These are phyloP conservation scores for Populus deltoides DNA, from an alignment of 345 rosid species.

Conservation along the genomic window DNA sequence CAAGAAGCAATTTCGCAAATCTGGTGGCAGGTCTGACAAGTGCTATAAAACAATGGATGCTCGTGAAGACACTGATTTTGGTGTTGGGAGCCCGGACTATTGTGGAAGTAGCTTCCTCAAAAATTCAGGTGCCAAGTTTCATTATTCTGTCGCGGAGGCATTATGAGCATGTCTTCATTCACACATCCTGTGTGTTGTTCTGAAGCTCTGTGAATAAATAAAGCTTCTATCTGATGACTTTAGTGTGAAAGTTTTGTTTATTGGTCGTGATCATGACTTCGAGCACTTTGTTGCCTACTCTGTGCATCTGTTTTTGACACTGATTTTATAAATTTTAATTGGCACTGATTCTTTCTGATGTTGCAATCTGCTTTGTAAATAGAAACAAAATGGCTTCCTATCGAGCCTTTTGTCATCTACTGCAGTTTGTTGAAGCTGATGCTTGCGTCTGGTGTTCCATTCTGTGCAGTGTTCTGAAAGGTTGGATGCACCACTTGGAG, in stretches of 20 bases:
- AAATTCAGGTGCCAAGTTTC: constrained; percentile 33
- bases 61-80: constrained; percentile 23
- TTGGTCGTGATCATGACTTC: neutral
- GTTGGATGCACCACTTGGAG: no score
- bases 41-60: constrained; percentile 24
- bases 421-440: no score
- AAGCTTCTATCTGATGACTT: constrained; percentile 1
- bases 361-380: no score
- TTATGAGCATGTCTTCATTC: constrained; percentile 24
- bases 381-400: no score
- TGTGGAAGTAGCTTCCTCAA: constrained; percentile 63
- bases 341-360: no score
- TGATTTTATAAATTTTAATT: no score
- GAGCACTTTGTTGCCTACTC: neutral
- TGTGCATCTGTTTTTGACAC: no score
- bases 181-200: neutral
- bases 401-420: no score
- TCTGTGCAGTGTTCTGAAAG: no score
- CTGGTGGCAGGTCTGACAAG: constrained; percentile 26
- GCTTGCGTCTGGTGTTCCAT: no score
- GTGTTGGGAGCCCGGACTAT: constrained; percentile 45
- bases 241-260: neutral
- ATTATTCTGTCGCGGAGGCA: constrained; percentile 58
- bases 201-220: constrained; percentile 35
- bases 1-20: constrained; percentile 61